These are phyloP conservation scores for Xylaria sp. DNA, from an alignment of 2,329 filamentous ascomycete genomes.

Conservation along the genomic window DNA sequence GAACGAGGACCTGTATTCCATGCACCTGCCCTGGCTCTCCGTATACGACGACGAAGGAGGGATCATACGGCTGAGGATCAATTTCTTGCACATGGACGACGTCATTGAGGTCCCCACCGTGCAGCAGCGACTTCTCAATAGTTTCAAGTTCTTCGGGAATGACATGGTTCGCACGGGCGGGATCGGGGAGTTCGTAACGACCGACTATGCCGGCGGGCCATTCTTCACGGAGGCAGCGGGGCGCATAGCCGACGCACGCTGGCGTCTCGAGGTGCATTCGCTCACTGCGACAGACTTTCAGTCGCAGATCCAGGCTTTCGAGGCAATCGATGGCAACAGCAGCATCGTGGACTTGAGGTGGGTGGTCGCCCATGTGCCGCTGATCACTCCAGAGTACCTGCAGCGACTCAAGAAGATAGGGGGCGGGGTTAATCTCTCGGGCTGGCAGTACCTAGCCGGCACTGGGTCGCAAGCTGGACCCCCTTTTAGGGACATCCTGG, in stretches of 20 bases:
- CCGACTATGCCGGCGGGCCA: slow-evolving; percentile 36
- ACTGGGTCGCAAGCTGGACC: slow-evolving; percentile 36
- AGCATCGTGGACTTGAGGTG: slow-evolving; percentile 34
- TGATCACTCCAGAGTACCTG: slow-evolving; percentile 36
- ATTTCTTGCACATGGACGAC: slow-evolving; percentile 38
- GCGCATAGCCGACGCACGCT: slow-evolving; percentile 34
- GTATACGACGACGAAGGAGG: slow-evolving; percentile 30
- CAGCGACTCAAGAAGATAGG: slow-evolving; percentile 35
- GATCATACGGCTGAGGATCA: slow-evolving; percentile 36
- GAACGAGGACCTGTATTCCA: slow-evolving; percentile 35
- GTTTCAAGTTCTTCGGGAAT: slow-evolving; percentile 39
- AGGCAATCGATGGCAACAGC: slow-evolving; percentile 28
- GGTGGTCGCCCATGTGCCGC: slow-evolving; percentile 41
- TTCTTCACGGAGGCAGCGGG: slow-evolving; percentile 35
- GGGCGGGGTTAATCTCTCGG: slow-evolving; percentile 39
- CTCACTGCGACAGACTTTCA: slow-evolving; percentile 33
- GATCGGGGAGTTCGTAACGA: slow-evolving; percentile 39
- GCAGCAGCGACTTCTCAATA: slow-evolving; percentile 34
- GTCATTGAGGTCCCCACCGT: slow-evolving; percentile 26
- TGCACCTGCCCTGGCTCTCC: slow-evolving; percentile 38
- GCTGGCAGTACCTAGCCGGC: slow-evolving; percentile 38
- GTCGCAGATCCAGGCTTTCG: slow-evolving; percentile 36
- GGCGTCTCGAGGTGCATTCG: slow-evolving; percentile 41
- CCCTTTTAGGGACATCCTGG: slow-evolving; percentile 39
- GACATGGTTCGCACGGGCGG: slow-evolving; percentile 39